phyloP scores from a whole-genome alignment of 2,329 filamentous ascomycete species.

The Fusarium vanettenii region DNA sequence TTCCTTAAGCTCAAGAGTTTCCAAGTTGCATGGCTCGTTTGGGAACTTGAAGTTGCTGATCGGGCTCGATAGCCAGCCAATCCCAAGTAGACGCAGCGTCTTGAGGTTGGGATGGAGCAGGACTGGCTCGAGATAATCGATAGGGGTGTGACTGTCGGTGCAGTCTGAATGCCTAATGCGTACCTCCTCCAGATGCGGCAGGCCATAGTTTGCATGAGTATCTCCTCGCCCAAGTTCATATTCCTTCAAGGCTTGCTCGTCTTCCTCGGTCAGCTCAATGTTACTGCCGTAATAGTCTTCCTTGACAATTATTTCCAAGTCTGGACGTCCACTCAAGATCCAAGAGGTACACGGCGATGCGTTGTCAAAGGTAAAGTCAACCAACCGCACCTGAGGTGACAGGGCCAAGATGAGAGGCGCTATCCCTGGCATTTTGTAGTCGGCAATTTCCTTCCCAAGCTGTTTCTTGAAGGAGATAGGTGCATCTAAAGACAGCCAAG shows the following conservation, averaged over 20 bases:
- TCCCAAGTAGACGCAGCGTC: background rate
- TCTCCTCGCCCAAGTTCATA: background rate
- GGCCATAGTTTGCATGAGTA: background rate
- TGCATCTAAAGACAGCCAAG: background rate
- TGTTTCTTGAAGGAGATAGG: background rate
- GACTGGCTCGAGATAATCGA: background rate
- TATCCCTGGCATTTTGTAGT: background rate
- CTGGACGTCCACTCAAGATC: background rate
- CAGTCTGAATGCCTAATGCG: background rate
- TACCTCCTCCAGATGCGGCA: background rate
- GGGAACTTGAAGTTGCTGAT: background rate
- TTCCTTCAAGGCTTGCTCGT: background rate
- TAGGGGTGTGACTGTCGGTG: background rate
- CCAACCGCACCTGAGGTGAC: background rate
- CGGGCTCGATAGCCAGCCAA: background rate
- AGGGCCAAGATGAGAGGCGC: background rate
- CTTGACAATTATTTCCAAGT: background rate
- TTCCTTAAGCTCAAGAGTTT: background rate
- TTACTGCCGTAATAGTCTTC: background rate
- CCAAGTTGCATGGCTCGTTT: background rate
- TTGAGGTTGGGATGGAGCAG: background rate
- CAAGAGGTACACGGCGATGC: background rate
- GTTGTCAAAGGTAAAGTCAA: background rate
- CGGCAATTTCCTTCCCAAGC: background rate
- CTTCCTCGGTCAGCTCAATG: background rate